A percentile compares a stretch with the other conserved stretches of the same genome.
These are phyloP conservation scores for Boletus sp. DNA, from an alignment of 768 basidiomycete genomes.

Conservation along the genomic window DNA sequence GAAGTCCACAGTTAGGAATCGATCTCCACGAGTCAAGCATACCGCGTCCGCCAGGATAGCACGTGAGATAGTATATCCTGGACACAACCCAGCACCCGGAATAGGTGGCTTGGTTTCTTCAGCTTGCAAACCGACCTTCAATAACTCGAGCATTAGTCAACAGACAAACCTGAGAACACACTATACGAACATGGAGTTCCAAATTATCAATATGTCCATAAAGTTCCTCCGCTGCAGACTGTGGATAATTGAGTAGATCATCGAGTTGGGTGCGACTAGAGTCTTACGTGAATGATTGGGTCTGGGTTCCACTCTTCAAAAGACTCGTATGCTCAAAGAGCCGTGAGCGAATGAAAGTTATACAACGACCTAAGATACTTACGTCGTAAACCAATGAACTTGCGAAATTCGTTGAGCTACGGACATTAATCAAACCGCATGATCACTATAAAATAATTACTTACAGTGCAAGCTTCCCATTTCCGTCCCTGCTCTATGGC, in stretches of 20 bases:
- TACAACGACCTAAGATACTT: slow-evolving; percentile 14
- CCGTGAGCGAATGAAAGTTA: slow-evolving; percentile 3
- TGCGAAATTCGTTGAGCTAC: slow-evolving; percentile 68
- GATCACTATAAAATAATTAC: slow-evolving; percentile 18
- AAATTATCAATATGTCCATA: slow-evolving; percentile 75
- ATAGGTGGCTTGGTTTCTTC: slow-evolving; percentile 65
- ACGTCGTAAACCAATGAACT: slow-evolving; percentile 71
- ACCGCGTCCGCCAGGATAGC: slow-evolving; percentile 84
- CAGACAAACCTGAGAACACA: neutral
- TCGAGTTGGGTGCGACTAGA: no score
- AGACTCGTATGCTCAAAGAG: slow-evolving; percentile 46
- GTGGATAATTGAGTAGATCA: neutral
- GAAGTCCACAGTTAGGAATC: slow-evolving; percentile 72
- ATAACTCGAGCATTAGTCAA: neutral
- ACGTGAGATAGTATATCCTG: slow-evolving; percentile 79
- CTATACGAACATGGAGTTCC: slow-evolving; percentile 61
- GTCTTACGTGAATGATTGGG: slow-evolving; percentile 49
- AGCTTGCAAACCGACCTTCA: slow-evolving; percentile 62
- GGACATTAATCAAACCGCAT: neutral
- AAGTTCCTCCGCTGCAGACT: slow-evolving; percentile 62
- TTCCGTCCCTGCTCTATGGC: slow-evolving; percentile 61
- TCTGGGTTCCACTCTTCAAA: slow-evolving; percentile 77
- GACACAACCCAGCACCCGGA: slow-evolving; percentile 74
- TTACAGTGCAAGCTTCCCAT: slow-evolving; percentile 72
- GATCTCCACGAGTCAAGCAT: slow-evolving; percentile 71